These are phyloP conservation scores for Thielaviopsis punctulata DNA, from an alignment of 2,329 filamentous ascomycete species.

Conservation along the genomic window DNA sequence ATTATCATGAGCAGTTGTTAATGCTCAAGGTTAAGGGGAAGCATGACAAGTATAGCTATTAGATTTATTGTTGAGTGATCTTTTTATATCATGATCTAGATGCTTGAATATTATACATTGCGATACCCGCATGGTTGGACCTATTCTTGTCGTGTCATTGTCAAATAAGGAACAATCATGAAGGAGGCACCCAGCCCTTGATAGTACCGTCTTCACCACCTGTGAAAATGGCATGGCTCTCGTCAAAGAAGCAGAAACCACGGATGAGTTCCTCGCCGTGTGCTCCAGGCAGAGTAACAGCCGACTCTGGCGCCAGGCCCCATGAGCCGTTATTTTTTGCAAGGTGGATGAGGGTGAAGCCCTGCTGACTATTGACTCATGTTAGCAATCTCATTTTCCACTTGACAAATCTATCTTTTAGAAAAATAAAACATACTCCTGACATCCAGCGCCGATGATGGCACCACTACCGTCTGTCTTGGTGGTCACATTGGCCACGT, in stretches of 20 bases:
- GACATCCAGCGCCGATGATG: conserved; percentile 46
- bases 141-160: no score
- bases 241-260: conserved; percentile 46
- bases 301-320: conserved; percentile 35
- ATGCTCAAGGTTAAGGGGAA: conserved; percentile 83
- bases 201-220: conserved; percentile 41
- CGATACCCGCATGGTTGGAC: neutral
- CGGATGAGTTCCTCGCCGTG: conserved; percentile 48
- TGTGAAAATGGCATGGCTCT: conserved; percentile 40
- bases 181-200: conserved; percentile 32
- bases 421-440: conserved; percentile 35
- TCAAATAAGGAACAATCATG: no score
- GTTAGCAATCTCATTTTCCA: neutral
- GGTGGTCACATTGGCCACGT: conserved; percentile 49
- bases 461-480: conserved; percentile 41
- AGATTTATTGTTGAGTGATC: neutral
- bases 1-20: conserved; percentile 75
- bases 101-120: neutral
- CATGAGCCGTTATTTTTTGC: conserved; percentile 32
- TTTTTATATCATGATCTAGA: neutral
- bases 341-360: conserved; percentile 44
- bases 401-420: neutral
- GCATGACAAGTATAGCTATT: conserved; percentile 59
- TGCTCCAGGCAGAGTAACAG: conserved; percentile 42
- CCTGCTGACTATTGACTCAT: conserved; percentile 28